Conservation (phyloP, 1,284 basidiomycete species). For the Sanghuangporus sanghuang region DNA sequence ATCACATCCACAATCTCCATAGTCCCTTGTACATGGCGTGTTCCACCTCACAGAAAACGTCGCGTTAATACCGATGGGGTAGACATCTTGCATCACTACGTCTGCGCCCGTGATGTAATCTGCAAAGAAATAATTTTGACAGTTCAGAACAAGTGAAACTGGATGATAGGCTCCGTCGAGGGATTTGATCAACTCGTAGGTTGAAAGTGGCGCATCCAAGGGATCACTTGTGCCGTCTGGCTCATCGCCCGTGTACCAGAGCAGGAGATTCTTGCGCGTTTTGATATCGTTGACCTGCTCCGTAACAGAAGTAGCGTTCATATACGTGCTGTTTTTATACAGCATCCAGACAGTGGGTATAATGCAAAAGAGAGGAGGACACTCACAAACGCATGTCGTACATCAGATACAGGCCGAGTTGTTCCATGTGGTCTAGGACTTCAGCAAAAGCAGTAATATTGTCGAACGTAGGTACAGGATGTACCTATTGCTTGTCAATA, state of each 20-base stretch:
- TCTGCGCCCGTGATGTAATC: slow-evolving; percentile 57
- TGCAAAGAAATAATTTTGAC: slow-evolving; percentile 62
- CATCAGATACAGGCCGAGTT: slow-evolving; percentile 67
- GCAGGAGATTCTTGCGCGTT: slow-evolving; percentile 56
- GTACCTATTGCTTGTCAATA: slow-evolving; percentile 37
- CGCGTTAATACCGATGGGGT: slow-evolving; percentile 63
- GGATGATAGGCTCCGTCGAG: slow-evolving; percentile 70
- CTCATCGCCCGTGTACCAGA: slow-evolving; percentile 78
- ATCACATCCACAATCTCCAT: slow-evolving; percentile 66
- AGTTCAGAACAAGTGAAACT: slow-evolving; percentile 70
- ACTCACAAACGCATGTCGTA: slow-evolving; percentile 71
- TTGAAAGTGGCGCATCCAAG: slow-evolving; percentile 48
- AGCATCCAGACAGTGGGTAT: not conserved
- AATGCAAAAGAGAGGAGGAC: not conserved
- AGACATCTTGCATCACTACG: slow-evolving; percentile 52
- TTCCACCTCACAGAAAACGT: slow-evolving; percentile 53
- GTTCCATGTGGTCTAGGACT: slow-evolving; percentile 65
- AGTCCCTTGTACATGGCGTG: slow-evolving; percentile 52
- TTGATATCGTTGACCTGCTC: slow-evolving; percentile 65
- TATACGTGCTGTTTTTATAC: slow-evolving; percentile 45
- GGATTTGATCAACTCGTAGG: slow-evolving; percentile 61
- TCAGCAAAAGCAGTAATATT: slow-evolving; percentile 51
- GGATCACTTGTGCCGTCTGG: slow-evolving; percentile 69
- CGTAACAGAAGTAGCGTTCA: slow-evolving; percentile 55
- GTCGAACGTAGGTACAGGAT: slow-evolving; percentile 58